Evolutionary conservation across 139 green algal genomes (phyloP).

Genomic region (Picochlorum sp.): DNA sequence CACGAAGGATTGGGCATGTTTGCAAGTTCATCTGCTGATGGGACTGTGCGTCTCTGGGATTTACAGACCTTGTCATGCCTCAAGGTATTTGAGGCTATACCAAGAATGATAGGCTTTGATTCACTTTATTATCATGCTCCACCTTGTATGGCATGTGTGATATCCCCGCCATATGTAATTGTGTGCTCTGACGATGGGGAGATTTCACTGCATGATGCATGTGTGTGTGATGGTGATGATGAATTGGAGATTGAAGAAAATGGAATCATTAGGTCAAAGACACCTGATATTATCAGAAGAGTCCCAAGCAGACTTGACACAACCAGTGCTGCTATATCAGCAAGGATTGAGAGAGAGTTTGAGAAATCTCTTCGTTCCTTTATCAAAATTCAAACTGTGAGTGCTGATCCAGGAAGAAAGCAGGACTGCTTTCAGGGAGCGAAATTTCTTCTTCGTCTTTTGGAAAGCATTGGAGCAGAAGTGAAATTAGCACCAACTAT

Average conservation of each 20-base stretch:
- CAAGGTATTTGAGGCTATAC: neutral
- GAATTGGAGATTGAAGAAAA: neutral
- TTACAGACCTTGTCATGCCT: conserved; percentile 9
- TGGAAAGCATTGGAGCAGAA: conserved; percentile 75
- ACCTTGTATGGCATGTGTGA: neutral
- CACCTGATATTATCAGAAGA: neutral
- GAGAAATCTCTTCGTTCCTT: conserved; percentile 74
- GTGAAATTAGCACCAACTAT: conserved; percentile 56
- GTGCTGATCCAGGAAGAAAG: conserved; percentile 33
- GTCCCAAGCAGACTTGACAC: neutral
- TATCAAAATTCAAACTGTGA: conserved; percentile 69
- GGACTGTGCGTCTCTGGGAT: conserved; percentile 69
- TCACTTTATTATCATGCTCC: neutral
- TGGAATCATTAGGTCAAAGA: neutral
- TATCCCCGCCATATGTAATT: neutral
- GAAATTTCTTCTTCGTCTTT: conserved; percentile 77
- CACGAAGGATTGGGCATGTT: conserved; percentile 30
- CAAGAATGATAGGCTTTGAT: neutral
- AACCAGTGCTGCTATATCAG: neutral
- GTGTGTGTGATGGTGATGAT: neutral
- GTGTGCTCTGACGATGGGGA: neutral
- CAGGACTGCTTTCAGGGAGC: conserved; percentile 83
- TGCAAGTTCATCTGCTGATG: conserved; percentile 62
- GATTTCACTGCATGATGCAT: neutral
- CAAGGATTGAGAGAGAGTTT: conserved; percentile 50